Evolutionary conservation across 129 eudicot species (phyloP).

Genomic region (Dittrichia graveolens): DNA sequence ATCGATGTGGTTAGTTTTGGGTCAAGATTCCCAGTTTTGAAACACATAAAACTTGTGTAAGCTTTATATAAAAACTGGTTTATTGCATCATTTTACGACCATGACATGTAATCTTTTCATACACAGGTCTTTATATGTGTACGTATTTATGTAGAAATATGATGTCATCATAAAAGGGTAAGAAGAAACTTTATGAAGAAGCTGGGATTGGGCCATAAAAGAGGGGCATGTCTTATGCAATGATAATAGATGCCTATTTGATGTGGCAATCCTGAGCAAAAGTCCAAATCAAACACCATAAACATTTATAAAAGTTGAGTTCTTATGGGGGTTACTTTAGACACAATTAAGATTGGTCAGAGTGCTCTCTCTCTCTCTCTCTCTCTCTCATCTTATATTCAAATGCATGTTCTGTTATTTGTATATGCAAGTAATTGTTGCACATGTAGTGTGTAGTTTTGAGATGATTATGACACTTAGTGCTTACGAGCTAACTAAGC

Average conservation of each 20-base stretch:
- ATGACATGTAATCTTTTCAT: background rate
- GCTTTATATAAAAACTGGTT: background rate
- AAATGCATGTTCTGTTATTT: slow-evolving; percentile 39
- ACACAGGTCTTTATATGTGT: slow-evolving; percentile 10
- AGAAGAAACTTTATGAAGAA: slow-evolving; percentile 39
- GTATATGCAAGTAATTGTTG: slow-evolving; percentile 38
- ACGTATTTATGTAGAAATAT: slow-evolving; percentile 22
- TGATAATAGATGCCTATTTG: slow-evolving; percentile 35
- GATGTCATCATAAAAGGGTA: slow-evolving; percentile 36
- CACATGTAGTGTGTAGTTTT: slow-evolving; percentile 42
- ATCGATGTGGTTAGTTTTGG: background rate
- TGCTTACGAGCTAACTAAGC: slow-evolving; percentile 46
- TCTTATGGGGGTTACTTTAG: slow-evolving; percentile 37
- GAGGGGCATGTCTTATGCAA: slow-evolving; percentile 42
- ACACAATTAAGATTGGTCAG: slow-evolving; percentile 43
- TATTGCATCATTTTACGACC: background rate
- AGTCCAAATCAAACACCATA: slow-evolving; percentile 45
- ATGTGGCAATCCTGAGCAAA: slow-evolving; percentile 42
- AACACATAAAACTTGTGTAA: background rate
- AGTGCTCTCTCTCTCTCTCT: slow-evolving; percentile 33
- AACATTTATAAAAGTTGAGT: slow-evolving; percentile 19
- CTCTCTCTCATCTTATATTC: slow-evolving; percentile 33
- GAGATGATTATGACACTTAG: slow-evolving; percentile 49
- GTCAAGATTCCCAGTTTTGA: background rate
- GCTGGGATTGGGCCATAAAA: slow-evolving; percentile 40